Percentiles rank a stretch among this genome's conserved stretches.
Evolutionary conservation across 331 rosid species (phyloP).

Genomic region (Rhamnella rubrinervis): DNA sequence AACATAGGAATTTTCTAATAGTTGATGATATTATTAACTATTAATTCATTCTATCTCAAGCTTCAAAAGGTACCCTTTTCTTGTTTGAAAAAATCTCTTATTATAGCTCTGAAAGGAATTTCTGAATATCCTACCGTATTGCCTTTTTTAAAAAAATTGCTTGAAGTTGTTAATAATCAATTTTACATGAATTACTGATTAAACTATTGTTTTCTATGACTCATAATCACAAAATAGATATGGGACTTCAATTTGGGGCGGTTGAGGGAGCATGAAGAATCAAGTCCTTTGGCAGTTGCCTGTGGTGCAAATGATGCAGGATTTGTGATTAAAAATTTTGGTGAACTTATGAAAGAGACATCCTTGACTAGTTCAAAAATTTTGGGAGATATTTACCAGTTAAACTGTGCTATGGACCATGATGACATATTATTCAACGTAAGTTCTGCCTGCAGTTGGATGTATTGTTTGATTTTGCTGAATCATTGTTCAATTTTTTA

Average conservation of each 20-base stretch:
- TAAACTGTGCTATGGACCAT: constrained; percentile 32
- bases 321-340: constrained; percentile 40
- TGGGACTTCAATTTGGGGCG: constrained; percentile 67
- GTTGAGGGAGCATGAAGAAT: constrained; percentile 41
- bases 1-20: not conserved
- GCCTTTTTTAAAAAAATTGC: too few relatives aligned
- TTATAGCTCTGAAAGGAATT: too few relatives aligned
- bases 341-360: constrained; percentile 43
- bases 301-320: constrained; percentile 39
- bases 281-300: constrained; percentile 32
- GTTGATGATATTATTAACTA: not conserved
- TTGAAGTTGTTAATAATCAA: too few relatives aligned
- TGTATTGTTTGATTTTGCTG: not conserved
- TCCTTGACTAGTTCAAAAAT: constrained; percentile 36
- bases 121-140: too few relatives aligned
- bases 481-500: not conserved
- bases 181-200: too few relatives aligned
- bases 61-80: too few relatives aligned
- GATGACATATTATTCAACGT: constrained; percentile 46
- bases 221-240: constrained; percentile 34
- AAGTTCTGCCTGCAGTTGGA: constrained; percentile 8
- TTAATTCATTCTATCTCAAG: not conserved
- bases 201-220: not conserved
- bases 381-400: constrained; percentile 39
- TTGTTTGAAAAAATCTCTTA: too few relatives aligned